Evolutionary conservation across 768 basidiomycete genomes (phyloP), one percentile per base, ranked within the genome.

Genomic region (Pholiota molesta): DNA sequence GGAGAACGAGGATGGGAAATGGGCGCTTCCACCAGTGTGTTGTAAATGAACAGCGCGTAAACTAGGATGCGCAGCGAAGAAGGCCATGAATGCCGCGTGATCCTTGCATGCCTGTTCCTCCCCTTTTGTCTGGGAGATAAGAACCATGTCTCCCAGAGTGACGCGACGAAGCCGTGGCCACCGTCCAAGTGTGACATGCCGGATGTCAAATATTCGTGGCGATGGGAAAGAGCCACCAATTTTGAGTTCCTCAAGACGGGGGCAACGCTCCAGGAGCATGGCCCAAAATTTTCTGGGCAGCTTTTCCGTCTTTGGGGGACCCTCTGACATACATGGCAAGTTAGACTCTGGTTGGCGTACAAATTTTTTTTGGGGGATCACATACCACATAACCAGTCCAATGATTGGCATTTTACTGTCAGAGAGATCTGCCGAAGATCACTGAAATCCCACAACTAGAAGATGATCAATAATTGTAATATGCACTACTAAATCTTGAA

Each of bases 231-330:
- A 65, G 52, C 75, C 74, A 6, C 71, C 73, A 29, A 79, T 70
- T 3, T 70, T 68, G n/a, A 79, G 66, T 52, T 75, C 74, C 62
- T 76, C 74, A n/a, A 79, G 72, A 57, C 72, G 68, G 7, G 78
- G 77, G 53, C 72, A 74, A 44, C 74, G 70, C 57, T 79, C 77
- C 26, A 79, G 66, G 31, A 79, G 70, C 78, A 79, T 79, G 52
- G 73, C 74, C 78, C 78, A 79, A 42, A 75, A 71, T 55, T 73
- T 65, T 45, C 72, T 65, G 8, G 78, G 78, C 33, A 79, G 71
- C 65, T 73, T 78, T 68, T 78, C 77, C 28, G 68, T 63, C 44
- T 65, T 71, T 31, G 77, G 75, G 17, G 65, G 75, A 21, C 74
- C 73, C 57, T 74, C 77, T 78, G 47, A 39, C 54, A 53, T 29